Conservation (phyloP, 2,329 filamentous ascomycete genomes). For the Microcyclospora pomicola region DNA sequence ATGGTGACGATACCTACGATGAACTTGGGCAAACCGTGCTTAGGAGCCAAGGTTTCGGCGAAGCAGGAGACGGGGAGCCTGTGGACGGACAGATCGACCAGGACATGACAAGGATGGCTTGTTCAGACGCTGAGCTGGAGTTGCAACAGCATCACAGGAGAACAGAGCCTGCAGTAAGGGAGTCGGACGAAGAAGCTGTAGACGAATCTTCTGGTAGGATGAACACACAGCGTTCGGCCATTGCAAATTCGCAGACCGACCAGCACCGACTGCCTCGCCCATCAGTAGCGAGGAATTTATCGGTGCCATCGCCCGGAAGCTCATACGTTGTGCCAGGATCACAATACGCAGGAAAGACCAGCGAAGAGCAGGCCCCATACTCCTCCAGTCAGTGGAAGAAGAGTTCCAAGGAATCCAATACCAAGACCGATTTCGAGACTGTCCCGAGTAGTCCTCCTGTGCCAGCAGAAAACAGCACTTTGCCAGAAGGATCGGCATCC, state of each 20-base stretch:
- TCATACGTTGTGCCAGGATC: conserved; percentile 18
- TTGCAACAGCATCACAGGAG: no score
- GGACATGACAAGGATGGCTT: neutral
- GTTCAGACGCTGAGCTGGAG: conserved; percentile 1
- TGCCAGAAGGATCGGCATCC: conserved; percentile 10
- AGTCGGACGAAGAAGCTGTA: no score
- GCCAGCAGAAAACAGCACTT: conserved; percentile 7
- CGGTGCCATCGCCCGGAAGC: no score
- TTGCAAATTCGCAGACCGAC: conserved; percentile 34
- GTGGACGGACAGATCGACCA: conserved; percentile 4
- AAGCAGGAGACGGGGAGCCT: conserved; percentile 7
- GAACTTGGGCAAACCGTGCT: conserved; percentile 22
- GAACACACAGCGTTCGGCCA: conserved; percentile 24
- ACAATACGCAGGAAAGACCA: conserved; percentile 20
- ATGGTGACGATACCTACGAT: conserved; percentile 24
- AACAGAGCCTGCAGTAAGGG: no score
- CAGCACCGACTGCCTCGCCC: conserved; percentile 14
- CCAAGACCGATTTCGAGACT: conserved; percentile 2
- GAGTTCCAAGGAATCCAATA: conserved; percentile 3
- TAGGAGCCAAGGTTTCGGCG: conserved; percentile 17
- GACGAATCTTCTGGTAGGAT: no score
- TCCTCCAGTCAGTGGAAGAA: conserved; percentile 9
- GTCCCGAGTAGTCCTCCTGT: conserved; percentile 24
- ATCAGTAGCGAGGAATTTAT: conserved; percentile 11
- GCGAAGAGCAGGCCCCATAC: conserved; percentile 14